Evolutionary conservation across 169 alveolate species (phyloP).

Genomic region (Cryptosporidium canis): DNA sequence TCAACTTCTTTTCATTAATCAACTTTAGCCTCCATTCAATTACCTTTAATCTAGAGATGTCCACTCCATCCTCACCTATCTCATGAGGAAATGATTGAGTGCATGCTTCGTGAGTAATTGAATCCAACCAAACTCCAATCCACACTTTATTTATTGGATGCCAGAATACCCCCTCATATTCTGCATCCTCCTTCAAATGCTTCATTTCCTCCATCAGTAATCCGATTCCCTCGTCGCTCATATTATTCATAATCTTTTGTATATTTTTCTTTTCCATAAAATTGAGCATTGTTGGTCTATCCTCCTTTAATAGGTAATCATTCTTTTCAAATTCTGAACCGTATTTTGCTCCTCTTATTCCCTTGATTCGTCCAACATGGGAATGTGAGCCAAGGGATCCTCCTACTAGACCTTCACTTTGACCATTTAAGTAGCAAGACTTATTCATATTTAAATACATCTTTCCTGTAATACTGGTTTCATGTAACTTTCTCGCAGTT

Average conservation of each 20-base stretch:
- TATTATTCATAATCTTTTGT: constrained; percentile 13
- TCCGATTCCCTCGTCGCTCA: constrained; percentile 31
- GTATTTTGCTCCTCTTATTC: not conserved
- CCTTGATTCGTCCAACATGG: not conserved
- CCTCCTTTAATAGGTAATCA: not conserved
- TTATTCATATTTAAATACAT: constrained; percentile 11
- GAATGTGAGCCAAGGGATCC: not conserved
- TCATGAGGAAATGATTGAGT: constrained; percentile 67
- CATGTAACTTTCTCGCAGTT: constrained; percentile 68
- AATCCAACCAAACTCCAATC: constrained; percentile 70
- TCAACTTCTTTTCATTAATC: constrained; percentile 48
- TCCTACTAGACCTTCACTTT: not conserved
- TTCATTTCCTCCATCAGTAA: constrained; percentile 66
- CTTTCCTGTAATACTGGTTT: constrained; percentile 1
- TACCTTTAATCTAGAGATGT: constrained; percentile 59
- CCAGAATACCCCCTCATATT: constrained; percentile 70
- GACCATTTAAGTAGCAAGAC: not conserved
- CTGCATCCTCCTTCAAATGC: constrained; percentile 49
- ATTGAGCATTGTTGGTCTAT: not conserved
- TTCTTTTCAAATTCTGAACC: not conserved
- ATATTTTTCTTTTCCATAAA: constrained; percentile 16
- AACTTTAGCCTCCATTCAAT: constrained; percentile 57
- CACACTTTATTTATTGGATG: constrained; percentile 65
- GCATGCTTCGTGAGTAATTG: constrained; percentile 61
- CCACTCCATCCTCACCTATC: constrained; percentile 46